These are phyloP conservation scores for Blastobotrys apis DNA, from an alignment of 1,139 yeast species.

Conservation along the genomic window DNA sequence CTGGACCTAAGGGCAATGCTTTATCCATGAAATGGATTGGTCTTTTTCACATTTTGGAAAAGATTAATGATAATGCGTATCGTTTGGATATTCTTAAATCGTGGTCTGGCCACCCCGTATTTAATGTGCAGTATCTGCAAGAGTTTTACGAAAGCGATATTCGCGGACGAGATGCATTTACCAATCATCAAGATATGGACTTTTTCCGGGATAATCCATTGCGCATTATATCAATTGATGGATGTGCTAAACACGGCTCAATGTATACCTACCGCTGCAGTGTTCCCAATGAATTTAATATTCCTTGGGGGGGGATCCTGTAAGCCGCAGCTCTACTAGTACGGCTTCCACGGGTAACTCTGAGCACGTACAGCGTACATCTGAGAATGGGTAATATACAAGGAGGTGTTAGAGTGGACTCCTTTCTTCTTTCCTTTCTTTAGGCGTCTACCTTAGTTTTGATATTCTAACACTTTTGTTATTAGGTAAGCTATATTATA, in stretches of 20 bases:
- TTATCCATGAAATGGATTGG: neutral
- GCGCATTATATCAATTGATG: neutral
- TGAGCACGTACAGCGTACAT: too few species aligned
- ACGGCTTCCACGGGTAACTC: too few species aligned
- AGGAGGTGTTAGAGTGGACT: too few species aligned
- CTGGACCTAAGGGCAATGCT: too few species aligned
- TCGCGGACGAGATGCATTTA: neutral
- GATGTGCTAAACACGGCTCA: neutral
- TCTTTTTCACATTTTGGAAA: neutral
- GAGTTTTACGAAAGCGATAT: neutral
- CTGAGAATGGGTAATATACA: too few species aligned
- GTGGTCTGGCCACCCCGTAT: neutral
- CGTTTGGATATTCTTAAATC: neutral
- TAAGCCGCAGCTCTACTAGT: neutral
- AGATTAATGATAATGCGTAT: neutral
- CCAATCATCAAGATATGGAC: neutral
- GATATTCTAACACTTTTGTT: too few species aligned
- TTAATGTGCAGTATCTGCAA: neutral
- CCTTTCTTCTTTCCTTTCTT: too few species aligned
- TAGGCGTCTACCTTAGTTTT: too few species aligned
- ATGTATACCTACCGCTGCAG: neutral
- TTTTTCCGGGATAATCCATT: neutral
- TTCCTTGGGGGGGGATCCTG: neutral
- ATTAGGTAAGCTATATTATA: too few species aligned
- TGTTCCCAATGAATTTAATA: neutral